phyloP scores from a whole-genome alignment of 441 rosid genomes.

The Lagerstroemia fauriei region DNA sequence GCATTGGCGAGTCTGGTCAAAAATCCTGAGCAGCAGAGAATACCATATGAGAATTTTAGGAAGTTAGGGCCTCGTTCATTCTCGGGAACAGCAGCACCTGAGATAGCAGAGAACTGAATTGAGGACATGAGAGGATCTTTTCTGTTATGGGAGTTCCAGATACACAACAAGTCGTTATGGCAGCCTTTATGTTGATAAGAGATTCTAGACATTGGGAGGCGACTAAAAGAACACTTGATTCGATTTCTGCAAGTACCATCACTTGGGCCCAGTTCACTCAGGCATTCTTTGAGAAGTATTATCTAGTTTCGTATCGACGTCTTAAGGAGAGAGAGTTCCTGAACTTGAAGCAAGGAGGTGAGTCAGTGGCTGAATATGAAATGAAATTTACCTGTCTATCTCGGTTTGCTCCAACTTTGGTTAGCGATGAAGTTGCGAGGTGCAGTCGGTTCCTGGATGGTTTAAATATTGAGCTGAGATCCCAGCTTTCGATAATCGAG shows the following conservation, averaged over 20 bases:
- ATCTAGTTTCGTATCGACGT: background rate
- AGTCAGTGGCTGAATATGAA: background rate
- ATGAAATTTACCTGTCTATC: background rate
- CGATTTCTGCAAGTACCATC: background rate
- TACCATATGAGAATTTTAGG: background rate
- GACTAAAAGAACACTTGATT: background rate
- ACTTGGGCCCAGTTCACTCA: background rate
- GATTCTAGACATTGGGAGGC: background rate
- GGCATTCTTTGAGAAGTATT: background rate
- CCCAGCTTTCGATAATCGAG: background rate
- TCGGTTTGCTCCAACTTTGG: background rate
- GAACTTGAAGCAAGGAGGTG: background rate
- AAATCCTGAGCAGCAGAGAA: background rate
- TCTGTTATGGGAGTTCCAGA: background rate
- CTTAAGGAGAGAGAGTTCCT: background rate
- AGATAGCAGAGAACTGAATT: background rate
- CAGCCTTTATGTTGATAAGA: background rate
- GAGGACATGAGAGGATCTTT: background rate
- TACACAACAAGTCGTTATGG: background rate
- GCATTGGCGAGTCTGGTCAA: no score
- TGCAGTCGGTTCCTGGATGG: background rate
- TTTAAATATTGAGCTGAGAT: background rate
- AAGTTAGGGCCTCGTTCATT: background rate
- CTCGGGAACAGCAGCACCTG: background rate
- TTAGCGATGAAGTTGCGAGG: background rate